A percentile compares a stretch with the other conserved stretches of the same genome.
phyloP scores from a whole-genome alignment of 2,329 filamentous ascomycete species.

The Hirsutella minnesotensis region DNA sequence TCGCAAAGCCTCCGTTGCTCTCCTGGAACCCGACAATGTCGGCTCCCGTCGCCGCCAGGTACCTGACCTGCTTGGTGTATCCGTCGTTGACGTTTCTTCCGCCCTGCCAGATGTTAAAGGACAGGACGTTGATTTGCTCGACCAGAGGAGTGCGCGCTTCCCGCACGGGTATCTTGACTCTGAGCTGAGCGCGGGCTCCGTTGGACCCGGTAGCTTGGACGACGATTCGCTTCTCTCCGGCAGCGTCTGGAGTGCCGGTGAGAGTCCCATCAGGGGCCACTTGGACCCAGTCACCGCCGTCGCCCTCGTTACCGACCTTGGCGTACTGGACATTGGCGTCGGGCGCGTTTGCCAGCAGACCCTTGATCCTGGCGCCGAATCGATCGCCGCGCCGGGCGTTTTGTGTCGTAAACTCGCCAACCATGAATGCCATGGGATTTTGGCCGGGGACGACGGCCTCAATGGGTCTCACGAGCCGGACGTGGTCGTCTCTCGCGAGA shows the following conservation, averaged over 20 bases:
- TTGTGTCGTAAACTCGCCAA: constrained; percentile 16
- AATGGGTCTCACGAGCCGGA: constrained; percentile 21
- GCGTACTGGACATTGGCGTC: constrained; percentile 15
- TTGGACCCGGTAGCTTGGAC: constrained; percentile 16
- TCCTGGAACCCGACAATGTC: constrained; percentile 28
- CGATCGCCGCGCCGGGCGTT: constrained; percentile 22
- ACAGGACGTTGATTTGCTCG: constrained; percentile 21
- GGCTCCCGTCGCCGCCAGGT: constrained; percentile 17
- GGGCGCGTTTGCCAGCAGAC: constrained; percentile 18
- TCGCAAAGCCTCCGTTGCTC: constrained; percentile 16
- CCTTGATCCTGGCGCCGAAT: constrained; percentile 19
- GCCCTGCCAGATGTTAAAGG: constrained; percentile 28
- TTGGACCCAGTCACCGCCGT: constrained; percentile 17
- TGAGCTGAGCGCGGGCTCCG: constrained; percentile 12
- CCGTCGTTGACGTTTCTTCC: constrained; percentile 22
- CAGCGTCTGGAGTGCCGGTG: constrained; percentile 19
- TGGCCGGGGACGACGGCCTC: constrained; percentile 13
- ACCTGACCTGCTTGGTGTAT: constrained; percentile 25
- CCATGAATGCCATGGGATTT: constrained; percentile 17
- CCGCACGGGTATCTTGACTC: constrained; percentile 21
- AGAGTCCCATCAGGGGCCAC: constrained; percentile 20
- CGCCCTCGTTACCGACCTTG: constrained; percentile 5
- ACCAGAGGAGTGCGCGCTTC: constrained; percentile 15
- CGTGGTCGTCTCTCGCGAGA: constrained; percentile 22
- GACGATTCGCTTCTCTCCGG: constrained; percentile 10